Evolutionary conservation across 2,329 filamentous ascomycete genomes (phyloP), one percentile per base, ranked within the genome.

Genomic region (Blumeria hordei): DNA sequence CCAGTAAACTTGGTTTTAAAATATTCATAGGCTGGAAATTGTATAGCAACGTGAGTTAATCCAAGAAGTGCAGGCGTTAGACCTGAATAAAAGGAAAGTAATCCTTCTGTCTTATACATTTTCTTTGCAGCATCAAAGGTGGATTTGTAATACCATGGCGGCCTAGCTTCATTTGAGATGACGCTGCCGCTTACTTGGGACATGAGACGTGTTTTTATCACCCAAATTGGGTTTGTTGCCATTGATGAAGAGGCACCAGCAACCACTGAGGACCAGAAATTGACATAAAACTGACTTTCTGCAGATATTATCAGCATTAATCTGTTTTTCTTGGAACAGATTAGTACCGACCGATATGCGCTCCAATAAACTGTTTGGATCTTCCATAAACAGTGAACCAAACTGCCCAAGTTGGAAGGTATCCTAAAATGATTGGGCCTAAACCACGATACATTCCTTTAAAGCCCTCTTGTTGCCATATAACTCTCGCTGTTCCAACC

Each of bases 201-300:
- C 92, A 96, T 96, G 62, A 98, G 77, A 61, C 92, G 77, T 52
- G 92, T 98, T 70, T 98, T 98, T 71, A 98, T 94, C 39, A 98
- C 92, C 92, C 92, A 98, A 58, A 98, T 98, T 0, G 92, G 92
- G 67, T 96, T 98, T 28, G 92, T 98, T 59, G 83, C 84, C 59
- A 96, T 75, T 3, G 92, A 98, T 61, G 88, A 95, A 70, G 85
- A 94, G 58, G 81, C 88, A 54, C 92, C 92, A 28, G 90, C 92
- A 56, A 88, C 77, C 58, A 98, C 78, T 9, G 92, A 94, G 21
- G 92, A 92, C 72, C 85, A 88, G 60, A 92, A 83, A 65, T 86
- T 87, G 63, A 90, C 77, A 47, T 87, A 67, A 70, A 85, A 82
- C 64, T 77, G 78, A 65, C 86, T 90, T 58, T 81, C 84, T 85